These are phyloP conservation scores for Wakefieldia striispora DNA, from an alignment of 768 basidiomycete genomes.

Conservation along the genomic window DNA sequence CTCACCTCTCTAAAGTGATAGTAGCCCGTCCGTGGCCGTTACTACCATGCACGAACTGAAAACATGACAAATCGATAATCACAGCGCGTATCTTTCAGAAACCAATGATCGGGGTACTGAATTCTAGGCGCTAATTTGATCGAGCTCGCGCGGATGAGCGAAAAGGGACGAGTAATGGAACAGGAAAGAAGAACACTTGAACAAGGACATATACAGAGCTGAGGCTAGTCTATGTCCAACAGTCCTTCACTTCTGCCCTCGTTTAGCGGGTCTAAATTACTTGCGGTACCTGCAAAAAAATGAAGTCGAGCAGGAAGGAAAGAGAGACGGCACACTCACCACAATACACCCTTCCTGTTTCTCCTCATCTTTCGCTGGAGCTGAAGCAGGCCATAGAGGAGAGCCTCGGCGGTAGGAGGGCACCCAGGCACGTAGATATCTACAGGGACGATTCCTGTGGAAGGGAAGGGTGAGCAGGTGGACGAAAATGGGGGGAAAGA, in stretches of 20 bases:
- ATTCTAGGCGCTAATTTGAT: not conserved
- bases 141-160: not conserved
- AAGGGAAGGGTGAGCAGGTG: constrained; percentile 8
- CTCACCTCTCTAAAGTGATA: too few relatives aligned
- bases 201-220: constrained; percentile 19
- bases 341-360: constrained; percentile 81
- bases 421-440: constrained; percentile 98
- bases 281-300: constrained; percentile 27
- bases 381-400: constrained; percentile 95
- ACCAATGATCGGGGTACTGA: not conserved
- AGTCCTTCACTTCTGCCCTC: constrained; percentile 4
- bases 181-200: constrained; percentile 1
- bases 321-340: constrained; percentile 45
- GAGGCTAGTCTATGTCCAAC: constrained; percentile 25
- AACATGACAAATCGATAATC: too few relatives aligned
- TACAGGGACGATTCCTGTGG: constrained; percentile 88
- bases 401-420: constrained; percentile 93
- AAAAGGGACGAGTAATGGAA: not conserved
- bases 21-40: too few relatives aligned
- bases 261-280: constrained; percentile 6
- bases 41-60: too few relatives aligned
- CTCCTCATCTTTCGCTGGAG: constrained; percentile 95
- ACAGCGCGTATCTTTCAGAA: not conserved
- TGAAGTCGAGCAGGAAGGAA: not conserved
- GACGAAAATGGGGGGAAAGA: constrained; percentile 13